Base-by-base conservation (phyloP, 371 early-diverging fungal genomes). In the Zychaea mexicana region DNA sequence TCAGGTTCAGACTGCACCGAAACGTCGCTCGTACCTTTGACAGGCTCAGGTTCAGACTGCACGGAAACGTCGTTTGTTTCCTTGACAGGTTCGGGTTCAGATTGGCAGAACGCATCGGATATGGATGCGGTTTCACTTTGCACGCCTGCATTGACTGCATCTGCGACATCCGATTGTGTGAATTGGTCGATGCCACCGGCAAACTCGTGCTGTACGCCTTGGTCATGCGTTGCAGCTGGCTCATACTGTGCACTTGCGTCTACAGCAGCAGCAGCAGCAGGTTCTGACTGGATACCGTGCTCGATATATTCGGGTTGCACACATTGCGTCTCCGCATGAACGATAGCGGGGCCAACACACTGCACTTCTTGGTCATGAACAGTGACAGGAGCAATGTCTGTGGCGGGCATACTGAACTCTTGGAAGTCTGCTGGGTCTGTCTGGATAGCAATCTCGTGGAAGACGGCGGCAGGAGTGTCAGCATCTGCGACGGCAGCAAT, bases 191-290 rank as follows among this genome's bases (percentile, higher is more conserved):
- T 31, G 26, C 42, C 52, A 6, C n/a, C 52, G 15, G 4, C 26
- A 26, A 24, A 15, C 33, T 7, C 21, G 17, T 28, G 39, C 47
- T 60, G 60, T 4, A 61, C 46, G 28, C 62, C 66, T 49, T 58
- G 64, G 28, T 72, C 70, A 52, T 53, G 62, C 26, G 39, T 39
- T 61, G 33, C 62, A 24, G 52, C 27, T 15, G 38, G 27, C 7
- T 61, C 62, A 36, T 22, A 53, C 36, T 61, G 62, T 4, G 42
- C 54, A 10, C 22, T 47, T 19, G 42, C 53, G 27, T 54, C 54
- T 7, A 42, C 30, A 24, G 15, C 22, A 15, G 22, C 13, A 32
- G 4, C 30, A 26, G 33, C 26, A 31, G 30, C 59, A 31, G 32
- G 54, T 42, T 42, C 42, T 42, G 42, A 7, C 31, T 65, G 65